A percentile compares a stretch with the other conserved stretches of the same genome.
Evolutionary conservation across 176 grass and related monocot genomes (phyloP).

Genomic region (Bromus sterilis): DNA sequence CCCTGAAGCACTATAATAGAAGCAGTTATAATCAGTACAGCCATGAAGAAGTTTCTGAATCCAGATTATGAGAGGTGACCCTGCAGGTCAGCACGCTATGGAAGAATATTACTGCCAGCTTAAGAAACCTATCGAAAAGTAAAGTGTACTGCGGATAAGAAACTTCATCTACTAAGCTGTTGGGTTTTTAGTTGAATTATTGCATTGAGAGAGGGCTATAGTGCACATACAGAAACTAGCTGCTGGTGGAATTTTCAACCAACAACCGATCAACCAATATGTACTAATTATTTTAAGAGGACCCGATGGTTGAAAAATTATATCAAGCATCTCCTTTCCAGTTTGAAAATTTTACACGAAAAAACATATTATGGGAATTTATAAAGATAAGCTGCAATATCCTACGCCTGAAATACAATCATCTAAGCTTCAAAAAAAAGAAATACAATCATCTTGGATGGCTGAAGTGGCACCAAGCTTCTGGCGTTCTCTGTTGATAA

Average conservation of each 20-base stretch:
- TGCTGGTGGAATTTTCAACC: not conserved
- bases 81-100: not conserved
- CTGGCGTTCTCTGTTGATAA: too few species aligned
- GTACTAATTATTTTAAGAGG: not conserved
- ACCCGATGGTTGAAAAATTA: not conserved
- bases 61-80: not conserved
- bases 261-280: not conserved
- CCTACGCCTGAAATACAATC: not conserved
- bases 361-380: too few species aligned
- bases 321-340: not conserved
- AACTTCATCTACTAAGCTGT: not conserved
- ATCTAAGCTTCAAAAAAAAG: not conserved
- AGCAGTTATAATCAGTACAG: not conserved
- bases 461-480: too few species aligned
- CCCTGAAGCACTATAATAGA: not conserved
- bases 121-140: not conserved
- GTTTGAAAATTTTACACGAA: not conserved
- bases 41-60: not conserved
- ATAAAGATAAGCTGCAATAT: not conserved
- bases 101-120: not conserved
- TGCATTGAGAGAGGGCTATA: not conserved
- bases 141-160: not conserved
- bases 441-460: too few species aligned
- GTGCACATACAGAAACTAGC: not conserved
- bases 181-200: not conserved